Evolutionary conservation across 305 asterid species (phyloP).

Genomic region (Fraxinus albicans): DNA sequence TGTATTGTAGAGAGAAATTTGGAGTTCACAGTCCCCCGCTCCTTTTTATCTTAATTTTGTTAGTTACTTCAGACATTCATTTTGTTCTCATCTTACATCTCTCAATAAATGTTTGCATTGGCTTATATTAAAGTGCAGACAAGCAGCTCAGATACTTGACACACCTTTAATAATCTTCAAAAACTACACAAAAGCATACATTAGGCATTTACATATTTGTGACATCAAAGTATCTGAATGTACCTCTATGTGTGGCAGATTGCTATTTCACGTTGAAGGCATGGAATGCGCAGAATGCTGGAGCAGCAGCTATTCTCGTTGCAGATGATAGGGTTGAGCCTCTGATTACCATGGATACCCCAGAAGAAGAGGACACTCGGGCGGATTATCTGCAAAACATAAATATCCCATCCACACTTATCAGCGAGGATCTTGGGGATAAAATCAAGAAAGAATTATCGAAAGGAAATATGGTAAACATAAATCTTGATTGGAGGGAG

Average conservation of each 20-base stretch:
- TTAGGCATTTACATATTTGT: neutral
- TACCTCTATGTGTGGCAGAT: conserved; percentile 39
- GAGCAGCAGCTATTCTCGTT: conserved; percentile 95
- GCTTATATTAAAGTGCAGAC: neutral
- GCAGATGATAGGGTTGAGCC: conserved; percentile 81
- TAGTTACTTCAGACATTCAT: neutral
- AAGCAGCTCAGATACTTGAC: neutral
- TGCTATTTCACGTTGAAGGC: conserved; percentile 92
- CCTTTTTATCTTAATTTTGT: neutral
- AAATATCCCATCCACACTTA: conserved; percentile 83
- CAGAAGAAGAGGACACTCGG: conserved; percentile 64
- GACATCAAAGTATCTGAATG: neutral
- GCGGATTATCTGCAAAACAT: conserved; percentile 79
- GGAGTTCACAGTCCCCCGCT: neutral
- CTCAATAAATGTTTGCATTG: neutral
- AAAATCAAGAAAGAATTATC: conserved; percentile 64
- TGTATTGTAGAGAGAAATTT: neutral
- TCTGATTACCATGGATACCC: conserved; percentile 94
- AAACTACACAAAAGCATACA: neutral
- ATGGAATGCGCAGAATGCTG: conserved; percentile 94
- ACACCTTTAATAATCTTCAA: neutral
- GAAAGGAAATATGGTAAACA: conserved; percentile 66
- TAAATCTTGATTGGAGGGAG: conserved; percentile 94
- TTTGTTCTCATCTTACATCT: neutral
- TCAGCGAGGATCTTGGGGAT: conserved; percentile 86